A percentile compares a stretch with the other conserved stretches of the same genome.
Conservation (phyloP, 192 early-diverging fungal genomes). For the Coemansia sp. region DNA sequence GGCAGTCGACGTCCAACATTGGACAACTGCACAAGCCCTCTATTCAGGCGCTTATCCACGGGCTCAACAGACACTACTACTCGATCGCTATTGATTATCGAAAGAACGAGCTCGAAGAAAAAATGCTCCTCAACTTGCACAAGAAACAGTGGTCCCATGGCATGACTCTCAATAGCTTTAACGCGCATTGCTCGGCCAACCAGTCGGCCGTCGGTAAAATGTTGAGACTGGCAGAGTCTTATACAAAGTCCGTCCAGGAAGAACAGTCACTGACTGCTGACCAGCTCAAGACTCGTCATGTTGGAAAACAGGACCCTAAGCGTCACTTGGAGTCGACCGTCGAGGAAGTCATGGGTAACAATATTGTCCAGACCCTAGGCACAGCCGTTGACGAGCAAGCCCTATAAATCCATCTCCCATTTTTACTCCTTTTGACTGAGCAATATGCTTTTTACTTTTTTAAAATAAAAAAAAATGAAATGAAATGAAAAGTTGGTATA, state of each 20-base stretch:
- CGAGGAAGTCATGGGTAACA: constrained; percentile 89
- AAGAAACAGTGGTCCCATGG: constrained; percentile 99
- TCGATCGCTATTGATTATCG: constrained; percentile 99
- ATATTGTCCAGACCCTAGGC: constrained; percentile 95
- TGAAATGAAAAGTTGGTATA: constrained; percentile 6
- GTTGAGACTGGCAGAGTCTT: constrained; percentile 86
- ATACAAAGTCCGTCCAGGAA: constrained; percentile 98
- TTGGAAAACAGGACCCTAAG: constrained; percentile 99
- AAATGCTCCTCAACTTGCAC: constrained; percentile 98
- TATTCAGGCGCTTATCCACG: constrained; percentile 97
- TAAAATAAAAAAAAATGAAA: constrained; percentile 17
- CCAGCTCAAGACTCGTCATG: constrained; percentile 96
- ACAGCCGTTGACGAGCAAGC: constrained; percentile 84
- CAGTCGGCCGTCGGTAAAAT: constrained; percentile 87
- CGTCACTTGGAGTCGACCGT: constrained; percentile 94
- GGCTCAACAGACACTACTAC: constrained; percentile 98
- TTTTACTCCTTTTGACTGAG: not conserved
- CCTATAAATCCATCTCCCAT: constrained; percentile 38
- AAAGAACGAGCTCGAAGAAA: constrained; percentile 99
- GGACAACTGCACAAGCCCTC: constrained; percentile 97
- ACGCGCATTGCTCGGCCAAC: constrained; percentile 79
- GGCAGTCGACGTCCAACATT: constrained; percentile 98
- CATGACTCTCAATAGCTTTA: constrained; percentile 81
- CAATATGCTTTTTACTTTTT: not conserved
- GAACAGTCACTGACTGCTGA: constrained; percentile 91